These are phyloP conservation scores for Rhizophagus sp. DNA, from an alignment of 192 early-diverging fungal species.

Conservation along the genomic window DNA sequence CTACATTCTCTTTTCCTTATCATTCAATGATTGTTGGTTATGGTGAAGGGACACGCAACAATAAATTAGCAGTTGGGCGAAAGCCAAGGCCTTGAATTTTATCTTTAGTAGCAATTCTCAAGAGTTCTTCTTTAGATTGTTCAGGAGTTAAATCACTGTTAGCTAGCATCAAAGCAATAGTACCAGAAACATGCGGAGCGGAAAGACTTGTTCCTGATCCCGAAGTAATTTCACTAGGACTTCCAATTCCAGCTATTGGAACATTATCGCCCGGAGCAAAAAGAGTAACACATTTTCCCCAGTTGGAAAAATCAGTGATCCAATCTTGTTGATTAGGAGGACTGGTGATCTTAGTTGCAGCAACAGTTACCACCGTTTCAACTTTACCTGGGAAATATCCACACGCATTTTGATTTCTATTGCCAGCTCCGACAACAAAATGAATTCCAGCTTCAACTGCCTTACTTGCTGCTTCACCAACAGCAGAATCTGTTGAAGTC, in stretches of 20 bases:
- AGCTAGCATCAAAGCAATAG: conserved; percentile 39
- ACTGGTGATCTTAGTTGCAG: conserved; percentile 31
- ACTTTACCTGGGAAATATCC: conserved; percentile 49
- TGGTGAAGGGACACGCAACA: not conserved
- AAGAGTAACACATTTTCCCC: conserved; percentile 60
- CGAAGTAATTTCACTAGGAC: conserved; percentile 31
- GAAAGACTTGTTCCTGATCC: conserved; percentile 65
- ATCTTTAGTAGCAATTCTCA: not conserved
- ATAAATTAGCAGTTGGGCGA: not conserved
- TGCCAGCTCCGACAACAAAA: conserved; percentile 64
- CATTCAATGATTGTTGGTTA: too few species aligned
- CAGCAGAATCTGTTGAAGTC: conserved; percentile 17
- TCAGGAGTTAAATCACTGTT: not conserved
- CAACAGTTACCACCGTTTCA: conserved; percentile 46
- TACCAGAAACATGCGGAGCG: conserved; percentile 58
- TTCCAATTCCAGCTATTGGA: conserved; percentile 46
- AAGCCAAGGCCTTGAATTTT: not conserved
- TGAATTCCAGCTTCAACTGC: conserved; percentile 40
- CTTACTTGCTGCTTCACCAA: conserved; percentile 4
- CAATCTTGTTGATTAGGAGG: conserved; percentile 35
- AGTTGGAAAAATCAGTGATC: conserved; percentile 50
- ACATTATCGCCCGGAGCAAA: conserved; percentile 64
- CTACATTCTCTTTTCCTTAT: too few species aligned
- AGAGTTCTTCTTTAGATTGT: not conserved
- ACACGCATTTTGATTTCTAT: conserved; percentile 58